Percentiles rank a stretch among this genome's conserved stretches.
Conservation (phyloP, 2,329 filamentous ascomycete genomes). For the Trichoderma oligosporum region DNA sequence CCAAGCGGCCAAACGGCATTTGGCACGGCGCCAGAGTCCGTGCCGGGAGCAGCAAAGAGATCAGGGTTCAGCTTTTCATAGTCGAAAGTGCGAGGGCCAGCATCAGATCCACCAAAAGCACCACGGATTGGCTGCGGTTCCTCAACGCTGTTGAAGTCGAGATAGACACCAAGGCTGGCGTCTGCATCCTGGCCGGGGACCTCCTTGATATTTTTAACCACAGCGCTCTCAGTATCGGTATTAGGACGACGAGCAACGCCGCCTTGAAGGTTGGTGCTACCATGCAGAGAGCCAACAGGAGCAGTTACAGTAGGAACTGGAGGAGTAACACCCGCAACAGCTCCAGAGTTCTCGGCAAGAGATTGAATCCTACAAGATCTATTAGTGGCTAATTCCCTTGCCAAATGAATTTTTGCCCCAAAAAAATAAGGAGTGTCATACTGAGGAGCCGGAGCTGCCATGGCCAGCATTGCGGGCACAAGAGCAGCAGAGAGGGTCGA, state of each 20-base stretch:
- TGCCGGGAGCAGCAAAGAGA: conserved; percentile 50
- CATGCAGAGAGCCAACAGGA: conserved; percentile 40
- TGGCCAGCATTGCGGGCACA: conserved; percentile 14
- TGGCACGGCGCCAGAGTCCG: conserved; percentile 46
- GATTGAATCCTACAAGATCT: conserved; percentile 32
- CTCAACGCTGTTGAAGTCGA: conserved; percentile 50
- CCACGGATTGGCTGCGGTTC: conserved; percentile 56
- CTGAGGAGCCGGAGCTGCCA: conserved; percentile 16
- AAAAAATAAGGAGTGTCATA: background rate
- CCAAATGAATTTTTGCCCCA: background rate
- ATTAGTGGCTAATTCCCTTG: background rate
- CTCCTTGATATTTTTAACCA: conserved; percentile 38
- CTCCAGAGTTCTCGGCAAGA: conserved; percentile 42
- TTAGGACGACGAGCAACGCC: conserved; percentile 38
- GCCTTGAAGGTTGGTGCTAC: conserved; percentile 38
- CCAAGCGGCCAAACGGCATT: conserved; percentile 54
- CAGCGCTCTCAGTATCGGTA: conserved; percentile 37
- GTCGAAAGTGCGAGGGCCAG: conserved; percentile 47
- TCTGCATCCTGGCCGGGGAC: conserved; percentile 50
- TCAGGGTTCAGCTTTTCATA: conserved; percentile 55
- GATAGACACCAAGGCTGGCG: conserved; percentile 46
- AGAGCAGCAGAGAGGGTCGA: conserved; percentile 5
- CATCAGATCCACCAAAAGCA: conserved; percentile 45
- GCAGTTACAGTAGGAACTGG: conserved; percentile 38
- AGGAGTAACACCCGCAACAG: conserved; percentile 40